Conservation (phyloP, 768 basidiomycete species). For the Boletales sp. region DNA sequence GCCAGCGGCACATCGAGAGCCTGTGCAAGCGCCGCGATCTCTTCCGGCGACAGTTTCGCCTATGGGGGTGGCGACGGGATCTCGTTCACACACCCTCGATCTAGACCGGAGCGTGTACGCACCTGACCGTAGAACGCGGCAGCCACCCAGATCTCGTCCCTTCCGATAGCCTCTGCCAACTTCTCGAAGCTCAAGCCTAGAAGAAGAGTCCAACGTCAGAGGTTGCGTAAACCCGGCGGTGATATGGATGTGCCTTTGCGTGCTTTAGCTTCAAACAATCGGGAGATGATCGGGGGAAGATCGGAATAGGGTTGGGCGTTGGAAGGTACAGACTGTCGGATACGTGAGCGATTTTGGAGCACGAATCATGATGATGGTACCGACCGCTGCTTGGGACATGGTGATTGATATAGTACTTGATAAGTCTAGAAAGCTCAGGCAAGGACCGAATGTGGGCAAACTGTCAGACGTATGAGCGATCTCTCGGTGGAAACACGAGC, state of each 20-base stretch:
- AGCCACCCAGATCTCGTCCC: conserved; percentile 81
- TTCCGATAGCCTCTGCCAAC: conserved; percentile 60
- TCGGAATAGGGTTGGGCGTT: conserved; percentile 44
- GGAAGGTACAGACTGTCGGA: conserved; percentile 38
- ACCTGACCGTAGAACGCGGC: conserved; percentile 82
- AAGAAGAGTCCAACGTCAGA: background rate
- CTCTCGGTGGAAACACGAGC: background rate
- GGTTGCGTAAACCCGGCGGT: background rate
- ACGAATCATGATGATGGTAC: conserved; percentile 13
- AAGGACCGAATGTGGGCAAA: no score
- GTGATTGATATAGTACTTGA: background rate
- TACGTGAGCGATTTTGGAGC: background rate
- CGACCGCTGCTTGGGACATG: conserved; percentile 40
- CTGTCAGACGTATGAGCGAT: no score
- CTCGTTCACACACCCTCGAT: background rate
- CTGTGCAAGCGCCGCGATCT: conserved; percentile 50
- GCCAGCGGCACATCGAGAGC: conserved; percentile 46
- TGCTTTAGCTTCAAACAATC: conserved; percentile 64
- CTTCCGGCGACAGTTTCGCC: conserved; percentile 66
- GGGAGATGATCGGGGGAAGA: conserved; percentile 47
- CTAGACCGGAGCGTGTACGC: conserved; percentile 6
- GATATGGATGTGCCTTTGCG: conserved; percentile 44
- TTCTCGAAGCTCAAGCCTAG: conserved; percentile 66
- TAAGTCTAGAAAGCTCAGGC: no score
- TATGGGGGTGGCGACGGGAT: conserved; percentile 21